Percentiles rank a stretch among this genome's conserved stretches.
Evolutionary conservation across 768 basidiomycete species (phyloP).

Genomic region (Lactifluus rugatus): DNA sequence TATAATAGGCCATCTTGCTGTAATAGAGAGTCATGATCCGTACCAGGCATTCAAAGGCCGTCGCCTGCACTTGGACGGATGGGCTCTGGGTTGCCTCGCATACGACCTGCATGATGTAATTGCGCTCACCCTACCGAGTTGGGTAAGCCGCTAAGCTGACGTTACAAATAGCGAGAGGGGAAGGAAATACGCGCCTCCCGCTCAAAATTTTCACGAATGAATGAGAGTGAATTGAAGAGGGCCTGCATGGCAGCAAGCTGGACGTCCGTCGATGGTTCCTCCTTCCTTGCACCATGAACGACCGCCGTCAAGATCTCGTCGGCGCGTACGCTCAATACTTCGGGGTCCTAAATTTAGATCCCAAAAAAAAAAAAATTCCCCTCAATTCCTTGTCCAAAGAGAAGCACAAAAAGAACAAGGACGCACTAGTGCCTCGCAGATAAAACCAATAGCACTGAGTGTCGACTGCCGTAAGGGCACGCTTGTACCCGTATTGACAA

Average conservation of each 20-base stretch:
- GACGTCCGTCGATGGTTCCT: conserved; percentile 84
- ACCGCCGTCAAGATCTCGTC: conserved; percentile 98
- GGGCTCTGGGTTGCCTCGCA: conserved; percentile 94
- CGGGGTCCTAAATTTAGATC: conserved; percentile 61
- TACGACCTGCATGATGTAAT: conserved; percentile 99
- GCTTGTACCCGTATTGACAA: conserved; percentile 68
- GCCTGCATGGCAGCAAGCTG: conserved; percentile 91
- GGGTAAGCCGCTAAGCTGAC: conserved; percentile 3
- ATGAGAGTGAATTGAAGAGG: conserved; percentile 90
- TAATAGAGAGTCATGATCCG: conserved; percentile 97
- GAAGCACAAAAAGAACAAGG: neutral
- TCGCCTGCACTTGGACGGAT: conserved; percentile 79
- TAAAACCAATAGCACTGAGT: conserved; percentile 90
- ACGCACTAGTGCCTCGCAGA: conserved; percentile 94
- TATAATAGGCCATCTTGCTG: conserved; percentile 98
- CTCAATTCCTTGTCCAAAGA: neutral
- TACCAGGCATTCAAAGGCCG: conserved; percentile 90
- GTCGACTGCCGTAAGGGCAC: conserved; percentile 75
- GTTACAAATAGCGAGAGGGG: neutral
- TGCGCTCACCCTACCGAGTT: conserved; percentile 76
- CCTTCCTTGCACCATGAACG: conserved; percentile 95
- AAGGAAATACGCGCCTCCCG: conserved; percentile 71
- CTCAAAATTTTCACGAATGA: conserved; percentile 96
- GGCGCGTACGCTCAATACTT: conserved; percentile 76
- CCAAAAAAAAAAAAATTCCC: neutral